Base-by-base conservation (phyloP, 1,284 basidiomycete species). In the Trametes sp. region DNA sequence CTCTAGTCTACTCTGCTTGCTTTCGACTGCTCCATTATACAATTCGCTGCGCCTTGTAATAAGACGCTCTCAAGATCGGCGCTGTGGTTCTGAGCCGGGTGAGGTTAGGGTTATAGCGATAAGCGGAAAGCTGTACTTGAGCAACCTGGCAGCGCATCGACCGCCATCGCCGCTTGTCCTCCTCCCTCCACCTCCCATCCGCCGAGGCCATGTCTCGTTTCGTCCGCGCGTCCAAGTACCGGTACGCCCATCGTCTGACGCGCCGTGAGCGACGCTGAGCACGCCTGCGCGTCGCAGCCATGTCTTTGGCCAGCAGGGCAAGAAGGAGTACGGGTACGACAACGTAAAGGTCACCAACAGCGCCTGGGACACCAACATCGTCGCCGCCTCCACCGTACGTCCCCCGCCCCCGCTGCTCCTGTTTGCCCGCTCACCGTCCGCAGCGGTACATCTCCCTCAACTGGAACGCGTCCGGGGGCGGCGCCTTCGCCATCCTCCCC, bases 341-440 rank as follows among this genome's bases (percentile, higher is more conserved):
- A 98, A 98, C 73, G 86, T 96, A 72, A 98, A 98, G 78, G 84
- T 94, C 36, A 90, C 92, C 54, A 90, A 87, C 74, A 93, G 87
- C 68, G 95, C 97, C 19, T 98, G 95, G 95, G 97, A 99, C 78
- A 98, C 97, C 50, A 98, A 98, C 76, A 81, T 98, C 67, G 82
- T 98, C 69, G 84, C 93, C 66, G 93, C 93, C n/a, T 94, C 93
- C 66, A 89, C 84, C 49, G 92, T 93, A 74, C 74, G 87, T 79
- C 38, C 61, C 48, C 46, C 46, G 19, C 42, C 35, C 50, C 19
- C 35, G 33, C 11, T 23, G 41, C 36, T 60, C 67, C 41, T 65
- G 45, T 38, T 19, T n/a, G 11, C 44, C 13, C 57, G 19, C 54
- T n/a, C 23, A 26, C 48, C 13, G 35, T 23, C 28, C 52, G 23